These are phyloP conservation scores for Rhododendron williamsianum DNA, from an alignment of 148 eudicot species.

Conservation along the genomic window DNA sequence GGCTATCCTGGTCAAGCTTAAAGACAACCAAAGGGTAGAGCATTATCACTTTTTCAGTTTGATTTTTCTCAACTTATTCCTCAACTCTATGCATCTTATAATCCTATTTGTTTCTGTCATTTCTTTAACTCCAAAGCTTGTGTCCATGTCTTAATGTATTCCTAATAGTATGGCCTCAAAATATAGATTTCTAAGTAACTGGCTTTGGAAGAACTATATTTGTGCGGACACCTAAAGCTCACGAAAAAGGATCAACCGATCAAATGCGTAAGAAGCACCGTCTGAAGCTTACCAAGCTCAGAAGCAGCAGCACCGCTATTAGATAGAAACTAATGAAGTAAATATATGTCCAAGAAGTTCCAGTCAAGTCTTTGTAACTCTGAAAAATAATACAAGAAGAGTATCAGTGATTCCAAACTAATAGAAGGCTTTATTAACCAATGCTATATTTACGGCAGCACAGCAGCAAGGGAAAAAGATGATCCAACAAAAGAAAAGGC, in stretches of 20 bases:
- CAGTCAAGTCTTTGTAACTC: slow-evolving; percentile 73
- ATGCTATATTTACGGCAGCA: neutral
- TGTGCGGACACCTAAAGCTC: neutral
- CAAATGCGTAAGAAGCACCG: neutral
- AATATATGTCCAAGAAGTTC: slow-evolving; percentile 58
- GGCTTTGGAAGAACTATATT: neutral
- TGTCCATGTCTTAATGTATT: neutral
- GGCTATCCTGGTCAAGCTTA: neutral
- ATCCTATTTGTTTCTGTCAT: neutral
- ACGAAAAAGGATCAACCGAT: neutral
- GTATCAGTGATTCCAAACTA: slow-evolving; percentile 12
- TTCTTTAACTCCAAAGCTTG: neutral
- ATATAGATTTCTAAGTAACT: neutral
- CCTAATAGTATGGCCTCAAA: neutral
- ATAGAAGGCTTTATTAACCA: neutral
- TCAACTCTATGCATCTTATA: neutral
- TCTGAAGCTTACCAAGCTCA: slow-evolving; percentile 75
- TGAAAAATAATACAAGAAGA: slow-evolving; percentile 32
- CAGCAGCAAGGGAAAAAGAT: neutral
- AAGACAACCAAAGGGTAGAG: neutral
- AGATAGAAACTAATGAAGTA: slow-evolving; percentile 96
- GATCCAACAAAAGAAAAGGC: neutral
- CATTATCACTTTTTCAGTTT: neutral
- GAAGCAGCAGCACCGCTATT: slow-evolving; percentile 66
- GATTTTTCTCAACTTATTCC: neutral